Percentiles rank a stretch among this genome's conserved stretches.
These are phyloP conservation scores for Tuber aestivum DNA, from an alignment of 495 filamentous ascomycete species.

Conservation along the genomic window DNA sequence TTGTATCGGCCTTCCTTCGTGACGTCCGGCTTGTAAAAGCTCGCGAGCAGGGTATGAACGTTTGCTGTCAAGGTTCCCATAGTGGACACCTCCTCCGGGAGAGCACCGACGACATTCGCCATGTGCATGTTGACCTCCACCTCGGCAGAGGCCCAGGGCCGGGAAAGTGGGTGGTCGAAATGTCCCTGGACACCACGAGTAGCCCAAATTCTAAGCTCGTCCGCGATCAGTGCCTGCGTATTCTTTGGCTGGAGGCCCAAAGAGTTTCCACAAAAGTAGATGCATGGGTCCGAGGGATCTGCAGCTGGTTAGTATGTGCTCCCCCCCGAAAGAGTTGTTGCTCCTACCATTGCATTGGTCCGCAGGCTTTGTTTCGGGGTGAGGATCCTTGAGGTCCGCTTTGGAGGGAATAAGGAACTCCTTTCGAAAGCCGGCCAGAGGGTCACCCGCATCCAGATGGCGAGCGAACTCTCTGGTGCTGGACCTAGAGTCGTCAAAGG, in stretches of 20 bases:
- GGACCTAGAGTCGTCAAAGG: conserved; percentile 23
- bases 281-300: conserved; percentile 52
- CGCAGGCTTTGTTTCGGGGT: conserved; percentile 43
- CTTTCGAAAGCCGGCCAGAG: conserved; percentile 58
- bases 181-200: conserved; percentile 91
- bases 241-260: conserved; percentile 79
- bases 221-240: conserved; percentile 62
- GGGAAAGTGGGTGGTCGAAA: conserved; percentile 73
- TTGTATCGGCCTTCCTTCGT: conserved; percentile 54
- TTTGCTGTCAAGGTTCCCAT: conserved; percentile 94
- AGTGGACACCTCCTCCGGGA: conserved; percentile 71
- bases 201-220: conserved; percentile 81
- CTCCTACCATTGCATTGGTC: conserved; percentile 25
- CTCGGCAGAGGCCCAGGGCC: conserved; percentile 76
- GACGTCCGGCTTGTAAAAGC: conserved; percentile 76
- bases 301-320: conserved; percentile 38
- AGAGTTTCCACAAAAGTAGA: conserved; percentile 96
- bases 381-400: conserved; percentile 62
- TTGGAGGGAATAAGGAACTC: conserved; percentile 85
- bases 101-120: conserved; percentile 79
- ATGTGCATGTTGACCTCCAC: conserved; percentile 64
- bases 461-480: conserved; percentile 53
- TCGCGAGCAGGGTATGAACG: conserved; percentile 81
- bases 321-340: conserved; percentile 8
- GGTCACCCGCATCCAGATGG: conserved; percentile 63